Percentiles rank a stretch among this genome's conserved stretches.
Conservation (phyloP, 2,329 filamentous ascomycete species). For the Neonectria punicea region DNA sequence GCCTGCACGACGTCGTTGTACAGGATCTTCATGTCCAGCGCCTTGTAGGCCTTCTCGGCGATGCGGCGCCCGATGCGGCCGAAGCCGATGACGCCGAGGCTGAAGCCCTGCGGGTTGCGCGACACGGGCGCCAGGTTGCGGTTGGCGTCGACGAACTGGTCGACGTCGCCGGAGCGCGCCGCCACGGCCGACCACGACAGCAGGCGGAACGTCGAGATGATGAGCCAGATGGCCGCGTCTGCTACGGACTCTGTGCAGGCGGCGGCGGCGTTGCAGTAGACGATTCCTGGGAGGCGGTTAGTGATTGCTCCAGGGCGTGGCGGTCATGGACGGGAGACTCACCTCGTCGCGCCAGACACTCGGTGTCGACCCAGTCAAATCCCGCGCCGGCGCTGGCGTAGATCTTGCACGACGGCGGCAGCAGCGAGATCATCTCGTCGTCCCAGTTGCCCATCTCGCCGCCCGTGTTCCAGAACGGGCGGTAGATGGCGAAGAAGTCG, state of each 20-base stretch:
- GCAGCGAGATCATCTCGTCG: slow-evolving; percentile 36
- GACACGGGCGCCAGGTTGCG: slow-evolving; percentile 39
- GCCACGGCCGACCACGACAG: slow-evolving; percentile 41
- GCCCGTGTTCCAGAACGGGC: slow-evolving; percentile 43
- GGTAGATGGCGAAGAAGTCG: slow-evolving; percentile 41
- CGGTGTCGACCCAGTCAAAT: slow-evolving; percentile 44
- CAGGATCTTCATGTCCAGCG: slow-evolving; percentile 43
- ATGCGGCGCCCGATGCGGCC: slow-evolving; percentile 41
- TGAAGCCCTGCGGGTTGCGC: slow-evolving; percentile 39
- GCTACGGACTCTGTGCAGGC: slow-evolving; percentile 43
- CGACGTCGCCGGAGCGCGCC: slow-evolving; percentile 38
- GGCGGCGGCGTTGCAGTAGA: slow-evolving; percentile 42
- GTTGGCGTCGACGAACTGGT: slow-evolving; percentile 41
- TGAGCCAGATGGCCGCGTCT: slow-evolving; percentile 42
- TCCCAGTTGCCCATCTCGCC: slow-evolving; percentile 45
- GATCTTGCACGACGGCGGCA: slow-evolving; percentile 39
- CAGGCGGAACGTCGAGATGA: slow-evolving; percentile 42
- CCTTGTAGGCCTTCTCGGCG: slow-evolving; percentile 42
- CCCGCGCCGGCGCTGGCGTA: slow-evolving; percentile 42
- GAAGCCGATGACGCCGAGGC: slow-evolving; percentile 41
- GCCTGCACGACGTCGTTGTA: slow-evolving; percentile 42
- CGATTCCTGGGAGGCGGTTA: slow-evolving; percentile 31
- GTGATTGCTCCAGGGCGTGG: neutral
- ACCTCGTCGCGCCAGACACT: slow-evolving; percentile 36
- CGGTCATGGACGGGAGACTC: neutral